Evolutionary conservation across 805 yeast genomes (phyloP).

Genomic region (Monosporozyma solicola): DNA sequence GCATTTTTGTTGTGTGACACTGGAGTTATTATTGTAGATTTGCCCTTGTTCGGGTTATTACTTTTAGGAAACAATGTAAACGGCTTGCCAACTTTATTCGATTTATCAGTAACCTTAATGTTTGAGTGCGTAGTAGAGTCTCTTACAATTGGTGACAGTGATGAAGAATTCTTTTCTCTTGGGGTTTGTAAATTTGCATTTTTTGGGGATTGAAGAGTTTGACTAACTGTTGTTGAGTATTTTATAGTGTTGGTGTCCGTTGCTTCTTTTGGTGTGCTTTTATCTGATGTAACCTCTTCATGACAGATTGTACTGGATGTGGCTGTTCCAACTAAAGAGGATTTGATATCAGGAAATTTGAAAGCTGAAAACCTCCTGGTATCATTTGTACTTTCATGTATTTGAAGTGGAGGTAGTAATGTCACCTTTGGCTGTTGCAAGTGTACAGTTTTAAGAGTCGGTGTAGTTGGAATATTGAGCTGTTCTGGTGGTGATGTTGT

Average conservation of each 20-base stretch:
- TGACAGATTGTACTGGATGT: background rate
- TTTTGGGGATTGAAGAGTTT: background rate
- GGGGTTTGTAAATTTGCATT: background rate
- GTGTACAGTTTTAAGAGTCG: background rate
- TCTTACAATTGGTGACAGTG: background rate
- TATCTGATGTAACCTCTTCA: background rate
- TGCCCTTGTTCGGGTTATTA: background rate
- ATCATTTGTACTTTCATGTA: background rate
- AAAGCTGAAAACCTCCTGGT: background rate
- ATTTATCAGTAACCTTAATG: background rate
- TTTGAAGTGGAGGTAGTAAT: background rate
- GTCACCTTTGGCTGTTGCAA: background rate
- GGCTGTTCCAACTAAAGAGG: background rate
- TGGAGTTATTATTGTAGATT: background rate
- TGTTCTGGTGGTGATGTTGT: background rate
- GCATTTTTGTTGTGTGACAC: background rate
- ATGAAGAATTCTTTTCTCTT: background rate
- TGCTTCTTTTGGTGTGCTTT: background rate
- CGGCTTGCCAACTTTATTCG: conserved; percentile 1
- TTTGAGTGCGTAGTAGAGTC: background rate
- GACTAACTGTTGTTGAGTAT: background rate
- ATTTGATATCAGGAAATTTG: background rate
- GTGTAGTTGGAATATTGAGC: background rate
- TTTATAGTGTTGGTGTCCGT: background rate
- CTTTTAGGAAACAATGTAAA: conserved; percentile 1